These are phyloP conservation scores for Selenicereus undatus DNA, from an alignment of 148 eudicot species.

Conservation along the genomic window DNA sequence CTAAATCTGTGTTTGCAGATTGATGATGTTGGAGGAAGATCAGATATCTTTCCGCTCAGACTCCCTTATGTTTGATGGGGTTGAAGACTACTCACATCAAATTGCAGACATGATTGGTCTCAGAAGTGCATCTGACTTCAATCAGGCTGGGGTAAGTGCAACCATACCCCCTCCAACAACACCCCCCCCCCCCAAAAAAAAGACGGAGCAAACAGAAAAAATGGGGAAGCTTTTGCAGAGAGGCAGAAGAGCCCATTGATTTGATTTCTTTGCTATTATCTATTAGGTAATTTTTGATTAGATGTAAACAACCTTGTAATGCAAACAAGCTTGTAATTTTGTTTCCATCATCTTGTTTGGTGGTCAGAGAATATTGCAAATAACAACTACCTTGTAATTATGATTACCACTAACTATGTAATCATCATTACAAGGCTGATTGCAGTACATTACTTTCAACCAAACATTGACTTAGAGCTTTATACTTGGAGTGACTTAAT, in stretches of 20 bases:
- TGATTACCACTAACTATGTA: no score
- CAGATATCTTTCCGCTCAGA: conserved; percentile 86
- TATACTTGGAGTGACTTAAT: background rate
- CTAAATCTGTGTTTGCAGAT: conserved; percentile 37
- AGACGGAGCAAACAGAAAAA: background rate
- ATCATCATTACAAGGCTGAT: no score
- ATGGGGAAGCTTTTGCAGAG: background rate
- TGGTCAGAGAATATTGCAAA: no score
- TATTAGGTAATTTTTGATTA: background rate
- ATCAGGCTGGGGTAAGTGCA: conserved; percentile 76
- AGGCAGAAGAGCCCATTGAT: no score
- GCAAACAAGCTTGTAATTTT: no score
- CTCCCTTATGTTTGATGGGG: conserved; percentile 69
- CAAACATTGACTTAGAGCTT: no score
- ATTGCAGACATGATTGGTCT: conserved; percentile 94
- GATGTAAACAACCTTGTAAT: background rate
- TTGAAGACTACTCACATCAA: conserved; percentile 93
- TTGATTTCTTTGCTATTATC: no score
- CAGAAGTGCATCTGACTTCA: conserved; percentile 69
- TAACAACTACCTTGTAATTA: no score
- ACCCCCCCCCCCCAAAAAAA: background rate
- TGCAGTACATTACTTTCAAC: no score
- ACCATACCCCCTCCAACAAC: background rate
- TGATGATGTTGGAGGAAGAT: conserved; percentile 96
- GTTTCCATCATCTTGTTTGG: no score